Percentiles rank a stretch among this genome's conserved stretches.
These are phyloP conservation scores for Physcomitrium patens DNA, from an alignment of 225 moss, liverwort and hornwort genomes.

Conservation along the genomic window DNA sequence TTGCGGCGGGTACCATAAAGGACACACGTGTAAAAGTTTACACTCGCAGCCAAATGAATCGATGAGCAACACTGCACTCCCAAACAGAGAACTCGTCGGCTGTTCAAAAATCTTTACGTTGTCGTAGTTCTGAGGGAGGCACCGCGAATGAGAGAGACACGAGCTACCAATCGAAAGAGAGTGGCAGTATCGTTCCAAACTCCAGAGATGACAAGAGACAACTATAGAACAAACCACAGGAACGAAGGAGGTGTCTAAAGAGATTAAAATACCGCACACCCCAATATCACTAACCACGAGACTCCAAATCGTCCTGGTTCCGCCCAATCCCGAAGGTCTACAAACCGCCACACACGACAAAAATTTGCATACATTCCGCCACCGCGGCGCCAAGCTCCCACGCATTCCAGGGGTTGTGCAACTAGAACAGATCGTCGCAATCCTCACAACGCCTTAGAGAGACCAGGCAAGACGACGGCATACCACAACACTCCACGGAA, in stretches of 20 bases:
- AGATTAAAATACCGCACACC: background rate
- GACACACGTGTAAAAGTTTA: constrained; percentile 1
- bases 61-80: constrained; percentile 7
- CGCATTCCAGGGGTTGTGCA: background rate
- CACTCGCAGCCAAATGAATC: constrained; percentile 24
- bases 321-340: background rate
- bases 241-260: background rate
- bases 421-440: background rate
- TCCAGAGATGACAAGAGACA: background rate
- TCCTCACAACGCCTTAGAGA: background rate
- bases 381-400: background rate
- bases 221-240: background rate
- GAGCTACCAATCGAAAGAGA: constrained; percentile 6
- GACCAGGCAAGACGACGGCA: background rate
- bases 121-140: background rate
- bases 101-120: background rate
- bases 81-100: background rate
- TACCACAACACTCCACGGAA: background rate
- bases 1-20: constrained; percentile 9
- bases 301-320: constrained; percentile 17
- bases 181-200: background rate
- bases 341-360: background rate
- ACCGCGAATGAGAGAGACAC: constrained; percentile 13
- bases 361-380: background rate
- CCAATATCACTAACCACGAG: constrained; percentile 6